Conservation (phyloP, 495 filamentous ascomycete genomes). For the Aspergillus saccharolyticus region DNA sequence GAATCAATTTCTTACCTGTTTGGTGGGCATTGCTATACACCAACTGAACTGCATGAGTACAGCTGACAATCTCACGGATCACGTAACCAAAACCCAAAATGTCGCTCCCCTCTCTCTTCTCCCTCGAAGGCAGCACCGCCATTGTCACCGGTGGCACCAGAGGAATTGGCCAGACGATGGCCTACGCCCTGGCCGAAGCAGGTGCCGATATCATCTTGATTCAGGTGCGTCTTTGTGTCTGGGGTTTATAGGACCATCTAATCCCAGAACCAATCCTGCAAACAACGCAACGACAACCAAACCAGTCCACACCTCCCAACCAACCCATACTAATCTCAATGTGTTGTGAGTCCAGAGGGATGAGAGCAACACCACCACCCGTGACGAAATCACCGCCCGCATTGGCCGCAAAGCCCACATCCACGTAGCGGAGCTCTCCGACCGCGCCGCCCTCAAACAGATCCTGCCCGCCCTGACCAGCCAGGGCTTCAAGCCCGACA, state of each 20-base stretch:
- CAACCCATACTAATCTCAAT: not conserved
- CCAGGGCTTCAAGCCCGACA: slow-evolving; percentile 48
- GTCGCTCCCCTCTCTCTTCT: slow-evolving; percentile 34
- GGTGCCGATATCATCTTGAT: slow-evolving; percentile 73
- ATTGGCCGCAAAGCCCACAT: slow-evolving; percentile 32
- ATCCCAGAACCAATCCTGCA: too few species aligned
- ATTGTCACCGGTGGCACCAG: slow-evolving; percentile 82
- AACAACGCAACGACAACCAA: too few species aligned
- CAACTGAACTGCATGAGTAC: not conserved
- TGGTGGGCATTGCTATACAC: too few species aligned
- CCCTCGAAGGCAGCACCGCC: slow-evolving; percentile 58
- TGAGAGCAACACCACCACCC: not conserved
- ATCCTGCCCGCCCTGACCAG: slow-evolving; percentile 54
- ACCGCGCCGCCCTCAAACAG: slow-evolving; percentile 37
- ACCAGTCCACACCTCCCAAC: not conserved
- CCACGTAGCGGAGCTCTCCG: slow-evolving; percentile 68
- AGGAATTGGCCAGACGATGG: slow-evolving; percentile 83
- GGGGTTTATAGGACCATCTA: too few species aligned
- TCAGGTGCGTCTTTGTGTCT: slow-evolving; percentile 1
- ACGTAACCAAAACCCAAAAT: not conserved
- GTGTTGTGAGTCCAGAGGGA: not conserved
- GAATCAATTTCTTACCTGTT: too few species aligned
- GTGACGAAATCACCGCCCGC: not conserved
- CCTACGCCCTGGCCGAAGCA: slow-evolving; percentile 75
- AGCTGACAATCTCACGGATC: not conserved